Conservation (phyloP, 129 eudicot genomes). For the carrot (Daucus carota) region DH1_v3.0 NC_030381.2:42868001-42868500, state of each 20-base stretch:
- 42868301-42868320: background rate
- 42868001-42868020: background rate
- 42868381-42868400: conserved; percentile 4
- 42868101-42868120: background rate
- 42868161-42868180: no score
- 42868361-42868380: background rate
- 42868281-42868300: no score
- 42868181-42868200: no score
- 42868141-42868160: background rate
- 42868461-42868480: conserved; percentile 79
- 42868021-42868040: background rate
- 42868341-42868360: background rate
- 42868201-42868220: no score
- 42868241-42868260: no score
- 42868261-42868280: no score
- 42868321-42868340: background rate
- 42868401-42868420: conserved; percentile 47
- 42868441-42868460: conserved; percentile 30
- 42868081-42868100: background rate
- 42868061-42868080: background rate
- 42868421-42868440: conserved; percentile 56
- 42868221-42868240: no score
- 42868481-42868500: conserved; percentile 58
- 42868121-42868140: background rate
- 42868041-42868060: background rate